Conservation (phyloP, 176 grass and related monocot genomes). For the Poa pratensis region DNA sequence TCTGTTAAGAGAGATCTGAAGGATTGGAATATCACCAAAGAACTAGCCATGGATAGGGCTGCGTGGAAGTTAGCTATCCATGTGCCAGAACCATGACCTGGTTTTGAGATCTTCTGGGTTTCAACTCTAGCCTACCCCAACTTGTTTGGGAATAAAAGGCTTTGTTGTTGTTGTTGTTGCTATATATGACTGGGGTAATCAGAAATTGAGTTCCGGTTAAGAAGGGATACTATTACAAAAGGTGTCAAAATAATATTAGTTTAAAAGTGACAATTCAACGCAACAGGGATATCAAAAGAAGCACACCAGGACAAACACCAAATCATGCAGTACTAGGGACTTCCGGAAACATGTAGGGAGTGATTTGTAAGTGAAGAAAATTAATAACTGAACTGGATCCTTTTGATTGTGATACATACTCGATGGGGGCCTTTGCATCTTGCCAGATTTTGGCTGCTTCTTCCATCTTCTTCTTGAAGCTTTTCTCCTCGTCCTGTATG, state of each 20-base stretch:
- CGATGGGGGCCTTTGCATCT: constrained; percentile 65
- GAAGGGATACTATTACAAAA: neutral
- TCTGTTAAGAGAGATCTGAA: too few species aligned
- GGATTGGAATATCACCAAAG: too few species aligned
- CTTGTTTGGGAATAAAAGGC: too few species aligned
- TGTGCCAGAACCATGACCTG: too few species aligned
- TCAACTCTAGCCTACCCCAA: too few species aligned
- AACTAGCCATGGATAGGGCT: too few species aligned
- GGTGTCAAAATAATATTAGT: neutral
- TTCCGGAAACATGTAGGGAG: neutral
- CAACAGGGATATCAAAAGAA: neutral
- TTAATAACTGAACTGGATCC: constrained; percentile 1
- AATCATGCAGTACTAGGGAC: neutral
- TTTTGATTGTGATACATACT: constrained; percentile 58
- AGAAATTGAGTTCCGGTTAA: neutral
- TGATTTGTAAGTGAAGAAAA: neutral
- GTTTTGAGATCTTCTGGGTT: too few species aligned
- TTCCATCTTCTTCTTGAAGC: constrained; percentile 65
- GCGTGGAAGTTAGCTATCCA: too few species aligned
- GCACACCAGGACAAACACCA: neutral
- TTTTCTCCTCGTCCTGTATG: constrained; percentile 60
- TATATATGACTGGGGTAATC: neutral
- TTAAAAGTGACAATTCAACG: neutral
- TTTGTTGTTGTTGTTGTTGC: too few species aligned
- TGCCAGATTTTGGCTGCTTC: constrained; percentile 74